Conservation (phyloP, 345 rosid species). For the Eucalyptus pauciflora region DNA sequence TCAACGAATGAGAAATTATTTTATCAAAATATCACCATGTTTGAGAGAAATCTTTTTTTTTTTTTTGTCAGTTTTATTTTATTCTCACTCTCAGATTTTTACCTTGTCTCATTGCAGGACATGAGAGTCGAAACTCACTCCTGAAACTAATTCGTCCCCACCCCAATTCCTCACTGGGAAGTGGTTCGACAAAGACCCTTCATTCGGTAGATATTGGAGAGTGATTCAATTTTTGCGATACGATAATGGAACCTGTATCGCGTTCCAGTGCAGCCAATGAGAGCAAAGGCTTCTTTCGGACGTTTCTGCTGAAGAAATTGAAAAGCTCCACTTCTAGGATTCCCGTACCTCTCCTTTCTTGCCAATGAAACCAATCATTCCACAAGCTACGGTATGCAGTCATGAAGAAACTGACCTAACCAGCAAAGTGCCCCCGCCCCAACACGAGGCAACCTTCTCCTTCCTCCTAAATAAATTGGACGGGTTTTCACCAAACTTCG, state of each 20-base stretch:
- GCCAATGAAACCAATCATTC: not conserved
- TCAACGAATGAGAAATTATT: not conserved
- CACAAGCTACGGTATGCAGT: not conserved
- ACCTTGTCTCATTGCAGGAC: rapidly evolving
- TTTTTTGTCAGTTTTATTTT: too few relatives aligned
- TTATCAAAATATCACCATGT: not conserved
- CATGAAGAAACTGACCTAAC: too few relatives aligned
- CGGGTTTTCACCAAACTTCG: not conserved
- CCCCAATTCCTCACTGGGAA: too few relatives aligned
- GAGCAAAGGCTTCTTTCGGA: not conserved
- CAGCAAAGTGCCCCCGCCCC: not conserved
- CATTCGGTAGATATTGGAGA: not conserved
- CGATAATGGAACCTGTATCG: not conserved
- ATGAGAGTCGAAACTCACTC: too few relatives aligned
- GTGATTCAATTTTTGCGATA: too few relatives aligned
- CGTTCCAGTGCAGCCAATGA: not conserved
- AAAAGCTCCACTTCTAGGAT: not conserved
- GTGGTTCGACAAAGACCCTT: not conserved
- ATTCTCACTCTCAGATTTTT: too few relatives aligned
- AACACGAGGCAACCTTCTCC: too few relatives aligned
- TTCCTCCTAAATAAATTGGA: too few relatives aligned
- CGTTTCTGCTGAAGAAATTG: not conserved
- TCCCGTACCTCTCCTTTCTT: rapidly evolving
- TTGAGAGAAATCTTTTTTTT: not conserved
- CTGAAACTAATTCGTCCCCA: too few relatives aligned